Conservation (phyloP, 2,329 filamentous ascomycete genomes). For the Pseudogymnoascus sp. region DNA sequence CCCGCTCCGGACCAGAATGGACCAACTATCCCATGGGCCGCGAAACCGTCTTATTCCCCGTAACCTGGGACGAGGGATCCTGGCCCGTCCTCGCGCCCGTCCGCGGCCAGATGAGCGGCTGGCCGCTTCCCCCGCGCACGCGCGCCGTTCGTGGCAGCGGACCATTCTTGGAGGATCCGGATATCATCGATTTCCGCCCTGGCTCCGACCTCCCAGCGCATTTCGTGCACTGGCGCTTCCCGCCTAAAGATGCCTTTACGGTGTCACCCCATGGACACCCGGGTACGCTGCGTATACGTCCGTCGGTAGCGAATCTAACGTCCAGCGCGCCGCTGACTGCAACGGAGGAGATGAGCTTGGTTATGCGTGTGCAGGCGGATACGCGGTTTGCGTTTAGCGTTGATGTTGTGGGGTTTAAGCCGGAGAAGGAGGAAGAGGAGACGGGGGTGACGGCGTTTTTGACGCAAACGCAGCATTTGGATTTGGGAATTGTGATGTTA, state of each 20-base stretch:
- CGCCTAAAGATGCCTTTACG: slow-evolving; percentile 37
- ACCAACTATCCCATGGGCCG: slow-evolving; percentile 44
- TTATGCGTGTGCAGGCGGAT: slow-evolving; percentile 47
- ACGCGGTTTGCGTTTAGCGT: slow-evolving; percentile 45
- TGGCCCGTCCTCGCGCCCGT: slow-evolving; percentile 41
- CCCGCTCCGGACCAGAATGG: slow-evolving; percentile 36
- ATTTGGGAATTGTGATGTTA: slow-evolving; percentile 33
- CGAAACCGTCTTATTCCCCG: slow-evolving; percentile 42
- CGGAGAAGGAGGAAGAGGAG: slow-evolving; percentile 36
- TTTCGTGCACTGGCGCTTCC: slow-evolving; percentile 49
- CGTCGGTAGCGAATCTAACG: slow-evolving; percentile 46
- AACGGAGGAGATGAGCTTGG: slow-evolving; percentile 41
- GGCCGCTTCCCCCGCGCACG: slow-evolving; percentile 30
- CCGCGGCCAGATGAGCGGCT: slow-evolving; percentile 36
- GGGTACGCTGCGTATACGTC: slow-evolving; percentile 38
- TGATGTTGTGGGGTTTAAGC: slow-evolving; percentile 35
- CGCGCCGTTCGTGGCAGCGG: slow-evolving; percentile 33
- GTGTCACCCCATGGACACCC: slow-evolving; percentile 36
- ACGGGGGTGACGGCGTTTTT: slow-evolving; percentile 46
- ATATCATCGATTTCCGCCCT: slow-evolving; percentile 39
- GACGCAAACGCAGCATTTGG: slow-evolving; percentile 45
- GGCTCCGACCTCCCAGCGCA: slow-evolving; percentile 40
- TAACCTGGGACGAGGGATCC: slow-evolving; percentile 39
- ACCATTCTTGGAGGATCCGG: slow-evolving; percentile 35
- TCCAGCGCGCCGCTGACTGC: slow-evolving; percentile 42